Evolutionary conservation across 441 rosid genomes (phyloP).

Genomic region (Mallotus repandus): DNA sequence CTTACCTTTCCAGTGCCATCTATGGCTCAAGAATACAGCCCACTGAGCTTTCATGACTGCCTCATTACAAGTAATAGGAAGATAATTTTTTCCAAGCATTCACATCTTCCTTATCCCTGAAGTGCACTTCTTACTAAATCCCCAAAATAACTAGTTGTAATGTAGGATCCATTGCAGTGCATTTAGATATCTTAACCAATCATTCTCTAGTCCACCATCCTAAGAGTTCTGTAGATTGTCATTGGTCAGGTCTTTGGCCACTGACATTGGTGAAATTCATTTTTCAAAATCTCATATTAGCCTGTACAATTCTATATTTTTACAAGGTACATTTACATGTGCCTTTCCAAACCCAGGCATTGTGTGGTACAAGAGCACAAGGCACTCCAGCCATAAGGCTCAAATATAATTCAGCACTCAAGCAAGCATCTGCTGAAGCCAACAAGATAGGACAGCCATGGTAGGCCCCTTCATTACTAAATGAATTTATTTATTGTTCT

Average conservation of each 20-base stretch:
- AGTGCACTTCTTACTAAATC: not conserved
- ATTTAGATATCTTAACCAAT: not conserved
- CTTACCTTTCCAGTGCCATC: not conserved
- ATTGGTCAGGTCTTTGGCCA: not conserved
- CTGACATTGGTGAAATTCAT: not conserved
- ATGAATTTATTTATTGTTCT: conserved; percentile 9
- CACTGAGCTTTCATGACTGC: not conserved
- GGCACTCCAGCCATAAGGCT: not conserved
- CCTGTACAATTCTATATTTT: not conserved
- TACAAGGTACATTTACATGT: not conserved
- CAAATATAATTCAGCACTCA: not conserved
- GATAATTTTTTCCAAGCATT: not conserved
- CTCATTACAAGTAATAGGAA: not conserved
- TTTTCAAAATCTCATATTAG: not conserved
- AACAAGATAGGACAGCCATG: not conserved
- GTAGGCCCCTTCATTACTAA: not conserved
- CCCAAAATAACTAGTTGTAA: not conserved
- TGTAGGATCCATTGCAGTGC: not conserved
- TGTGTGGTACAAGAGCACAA: not conserved
- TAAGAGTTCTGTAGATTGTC: not conserved
- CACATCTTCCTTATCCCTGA: not conserved
- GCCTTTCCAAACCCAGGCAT: not conserved
- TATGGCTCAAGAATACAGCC: not conserved
- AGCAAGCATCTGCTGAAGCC: not conserved
- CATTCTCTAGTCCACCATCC: not conserved